Evolutionary conservation across 2,329 filamentous ascomycete genomes (phyloP).

Genomic region (Penicillium sp.): DNA sequence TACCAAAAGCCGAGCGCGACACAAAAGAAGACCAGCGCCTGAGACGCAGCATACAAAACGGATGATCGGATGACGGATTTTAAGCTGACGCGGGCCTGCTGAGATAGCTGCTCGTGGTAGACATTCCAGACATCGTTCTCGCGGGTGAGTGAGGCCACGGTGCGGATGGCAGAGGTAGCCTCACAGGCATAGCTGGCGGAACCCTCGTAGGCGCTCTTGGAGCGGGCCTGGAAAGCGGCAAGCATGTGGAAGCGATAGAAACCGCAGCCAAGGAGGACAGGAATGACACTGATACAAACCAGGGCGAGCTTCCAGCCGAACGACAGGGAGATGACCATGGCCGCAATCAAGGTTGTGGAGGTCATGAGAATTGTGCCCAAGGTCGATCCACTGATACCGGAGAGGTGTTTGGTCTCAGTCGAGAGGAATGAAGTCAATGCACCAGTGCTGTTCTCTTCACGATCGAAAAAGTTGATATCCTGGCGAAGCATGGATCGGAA

Average conservation of each 20-base stretch:
- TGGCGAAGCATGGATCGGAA: slow-evolving; percentile 87
- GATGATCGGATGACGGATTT: slow-evolving; percentile 71
- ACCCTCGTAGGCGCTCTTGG: slow-evolving; percentile 71
- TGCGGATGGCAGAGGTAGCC: slow-evolving; percentile 87
- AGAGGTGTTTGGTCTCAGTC: slow-evolving; percentile 81
- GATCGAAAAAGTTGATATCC: slow-evolving; percentile 88
- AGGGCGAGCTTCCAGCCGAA: slow-evolving; percentile 85
- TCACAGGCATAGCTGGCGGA: slow-evolving; percentile 88
- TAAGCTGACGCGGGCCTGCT: slow-evolving; percentile 62
- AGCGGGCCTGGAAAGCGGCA: slow-evolving; percentile 68
- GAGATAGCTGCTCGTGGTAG: slow-evolving; percentile 62
- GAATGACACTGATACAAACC: slow-evolving; percentile 73
- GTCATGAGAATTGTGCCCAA: slow-evolving; percentile 82
- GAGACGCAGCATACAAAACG: slow-evolving; percentile 72
- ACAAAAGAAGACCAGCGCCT: slow-evolving; percentile 76
- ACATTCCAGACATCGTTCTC: slow-evolving; percentile 71
- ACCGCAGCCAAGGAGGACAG: slow-evolving; percentile 71
- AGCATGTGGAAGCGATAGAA: slow-evolving; percentile 84
- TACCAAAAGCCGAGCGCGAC: slow-evolving; percentile 92
- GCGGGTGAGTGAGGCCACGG: slow-evolving; percentile 82
- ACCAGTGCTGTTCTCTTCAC: slow-evolving; percentile 80
- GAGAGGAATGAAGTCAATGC: slow-evolving; percentile 83
- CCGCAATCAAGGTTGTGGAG: slow-evolving; percentile 68
- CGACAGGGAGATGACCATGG: slow-evolving; percentile 63
- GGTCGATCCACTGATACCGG: slow-evolving; percentile 80